A percentile compares a stretch with the other conserved stretches of the same genome.
phyloP scores from a whole-genome alignment of 305 asterid species.

The Solanum hybrid region DNA sequence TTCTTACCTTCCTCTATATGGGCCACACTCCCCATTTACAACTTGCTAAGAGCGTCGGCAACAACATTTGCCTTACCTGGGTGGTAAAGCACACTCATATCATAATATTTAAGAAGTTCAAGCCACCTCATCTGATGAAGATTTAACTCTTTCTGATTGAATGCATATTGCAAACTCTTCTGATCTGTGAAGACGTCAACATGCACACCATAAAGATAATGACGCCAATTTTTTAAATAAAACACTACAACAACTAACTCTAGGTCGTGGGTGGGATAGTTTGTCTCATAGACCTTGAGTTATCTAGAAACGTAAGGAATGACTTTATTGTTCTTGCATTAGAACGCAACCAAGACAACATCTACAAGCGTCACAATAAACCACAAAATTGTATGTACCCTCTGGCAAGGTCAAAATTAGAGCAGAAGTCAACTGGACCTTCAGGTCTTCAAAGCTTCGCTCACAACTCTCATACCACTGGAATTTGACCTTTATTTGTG shows the following conservation, averaged over 20 bases:
- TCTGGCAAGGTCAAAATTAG: neutral
- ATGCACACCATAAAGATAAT: too few relatives aligned
- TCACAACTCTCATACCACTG: too few relatives aligned
- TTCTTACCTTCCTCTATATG: neutral
- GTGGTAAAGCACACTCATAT: neutral
- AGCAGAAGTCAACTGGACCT: neutral
- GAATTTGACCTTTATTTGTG: neutral
- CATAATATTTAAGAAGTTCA: too few relatives aligned
- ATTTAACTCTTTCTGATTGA: neutral
- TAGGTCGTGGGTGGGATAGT: neutral
- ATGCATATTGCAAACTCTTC: neutral
- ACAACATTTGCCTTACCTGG: neutral
- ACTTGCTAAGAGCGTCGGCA: neutral
- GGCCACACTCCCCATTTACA: neutral
- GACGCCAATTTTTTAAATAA: neutral
- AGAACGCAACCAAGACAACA: neutral
- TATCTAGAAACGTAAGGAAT: neutral
- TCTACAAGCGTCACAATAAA: neutral
- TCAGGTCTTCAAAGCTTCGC: neutral
- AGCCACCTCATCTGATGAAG: neutral
- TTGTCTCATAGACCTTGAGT: too few relatives aligned
- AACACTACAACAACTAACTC: neutral
- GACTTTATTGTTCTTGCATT: too few relatives aligned
- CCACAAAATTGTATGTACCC: neutral
- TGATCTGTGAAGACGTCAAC: neutral